Evolutionary conservation across 176 grass and related monocot genomes (phyloP), one percentile per base, ranked within the genome.

Genomic region (Pontederia paniculata): DNA sequence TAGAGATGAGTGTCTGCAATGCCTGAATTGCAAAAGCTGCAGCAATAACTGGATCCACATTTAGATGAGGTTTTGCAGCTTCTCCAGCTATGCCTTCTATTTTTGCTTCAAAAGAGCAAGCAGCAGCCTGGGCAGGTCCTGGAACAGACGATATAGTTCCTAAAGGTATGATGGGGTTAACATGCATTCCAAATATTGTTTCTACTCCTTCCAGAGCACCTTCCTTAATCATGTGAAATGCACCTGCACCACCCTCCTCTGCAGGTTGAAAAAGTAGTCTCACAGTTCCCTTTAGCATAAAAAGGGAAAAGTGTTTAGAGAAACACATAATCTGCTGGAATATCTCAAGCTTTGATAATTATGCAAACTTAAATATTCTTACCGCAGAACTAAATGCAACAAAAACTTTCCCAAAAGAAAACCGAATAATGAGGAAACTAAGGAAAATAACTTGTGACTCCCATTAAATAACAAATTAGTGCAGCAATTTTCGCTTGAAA

Each of bases 181-280:
- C 52, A 77, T 97, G 91, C 86, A 97, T 88, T 13, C 42, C 80
- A 58, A 97, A 97, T 48, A 90, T 90, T 52, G 86, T 82, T 78
- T 84, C 51, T 4, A 84, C 69, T 43, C 74, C 77, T 71, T 84
- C 57, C 10, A 97, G 60, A 63, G 67, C 86, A 57, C 91, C 83
- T 61, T 76, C 82, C 78, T 84, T 74, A 73, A 90, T 77, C 91
- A 97, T 84, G 69, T 90, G 75, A 69, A 65, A 72, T 47, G 91
- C 91, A 58, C 91, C 91, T 13, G 91, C 91, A 78, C 83, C 91
- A 64, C 86, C 80, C 55, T 97, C 91, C 61, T 97, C 86, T 16
- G 91, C 91, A 69, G 91, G 91, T 71, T 97, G 91, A 66, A 97
- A 97, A 77, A 97, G 55, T 20, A 97, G 77, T 66, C 83, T 84